Conservation (phyloP, 768 basidiomycete genomes). For the Clitopilus passeckerianus region DNA sequence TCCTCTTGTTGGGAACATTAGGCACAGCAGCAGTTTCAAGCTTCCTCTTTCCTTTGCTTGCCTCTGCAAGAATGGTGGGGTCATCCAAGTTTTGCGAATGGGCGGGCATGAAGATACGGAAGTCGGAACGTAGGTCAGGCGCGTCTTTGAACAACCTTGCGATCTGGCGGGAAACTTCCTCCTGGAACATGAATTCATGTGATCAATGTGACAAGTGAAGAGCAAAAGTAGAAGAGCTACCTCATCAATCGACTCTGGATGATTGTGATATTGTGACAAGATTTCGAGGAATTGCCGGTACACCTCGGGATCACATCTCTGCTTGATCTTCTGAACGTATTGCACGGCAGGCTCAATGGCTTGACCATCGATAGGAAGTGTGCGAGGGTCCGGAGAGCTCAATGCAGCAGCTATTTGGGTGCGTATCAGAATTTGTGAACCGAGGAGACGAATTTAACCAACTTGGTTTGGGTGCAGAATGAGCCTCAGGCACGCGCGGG, state of each 20-base stretch:
- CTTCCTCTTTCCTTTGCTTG: slow-evolving; percentile 41
- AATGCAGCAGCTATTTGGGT: neutral
- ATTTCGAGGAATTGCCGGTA: slow-evolving; percentile 79
- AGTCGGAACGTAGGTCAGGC: slow-evolving; percentile 69
- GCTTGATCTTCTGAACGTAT: slow-evolving; percentile 96
- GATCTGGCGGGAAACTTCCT: slow-evolving; percentile 66
- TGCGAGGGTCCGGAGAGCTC: slow-evolving; percentile 28
- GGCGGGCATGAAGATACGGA: slow-evolving; percentile 72
- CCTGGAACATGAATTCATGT: slow-evolving; percentile 27
- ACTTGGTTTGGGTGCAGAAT: neutral
- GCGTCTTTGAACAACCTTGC: slow-evolving; percentile 69
- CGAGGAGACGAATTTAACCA: neutral
- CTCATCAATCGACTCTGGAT: slow-evolving; percentile 59
- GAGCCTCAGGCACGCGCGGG: neutral
- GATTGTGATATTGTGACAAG: slow-evolving; percentile 57
- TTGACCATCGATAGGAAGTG: slow-evolving; percentile 31
- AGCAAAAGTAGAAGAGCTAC: slow-evolving; percentile 21
- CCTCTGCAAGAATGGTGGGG: slow-evolving; percentile 14
- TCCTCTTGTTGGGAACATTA: slow-evolving; percentile 62
- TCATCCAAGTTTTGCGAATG: slow-evolving; percentile 49
- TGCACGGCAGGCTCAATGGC: slow-evolving; percentile 79
- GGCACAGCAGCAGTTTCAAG: slow-evolving; percentile 30
- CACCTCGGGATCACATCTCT: slow-evolving; percentile 86
- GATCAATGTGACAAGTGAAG: slow-evolving; percentile 8
- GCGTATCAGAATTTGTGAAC: neutral